Conservation (phyloP, 1,139 yeast genomes). For the Nakaseomyces nivariensis region DNA sequence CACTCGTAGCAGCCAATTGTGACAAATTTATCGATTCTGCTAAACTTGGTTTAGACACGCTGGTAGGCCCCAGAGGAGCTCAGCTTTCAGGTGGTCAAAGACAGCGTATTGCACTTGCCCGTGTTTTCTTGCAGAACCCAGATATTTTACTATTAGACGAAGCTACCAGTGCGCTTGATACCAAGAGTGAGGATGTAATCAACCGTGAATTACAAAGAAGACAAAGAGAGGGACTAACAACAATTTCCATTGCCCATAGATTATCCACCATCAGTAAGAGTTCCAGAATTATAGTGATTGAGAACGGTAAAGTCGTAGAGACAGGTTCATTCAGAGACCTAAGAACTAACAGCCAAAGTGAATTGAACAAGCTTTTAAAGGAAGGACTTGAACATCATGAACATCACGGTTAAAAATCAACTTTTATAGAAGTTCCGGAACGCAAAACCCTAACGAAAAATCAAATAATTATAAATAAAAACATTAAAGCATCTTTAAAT, state of each 20-base stretch:
- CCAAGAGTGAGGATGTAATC: slow-evolving; percentile 59
- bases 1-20: slow-evolving; percentile 53
- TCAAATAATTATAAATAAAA: no score
- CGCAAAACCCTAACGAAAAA: no score
- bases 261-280: slow-evolving; percentile 73
- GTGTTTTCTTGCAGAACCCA: slow-evolving; percentile 63
- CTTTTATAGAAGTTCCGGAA: not conserved
- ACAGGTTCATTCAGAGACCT: slow-evolving; percentile 61
- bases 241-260: slow-evolving; percentile 87
- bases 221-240: slow-evolving; percentile 65
- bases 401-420: not conserved
- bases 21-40: slow-evolving; percentile 54
- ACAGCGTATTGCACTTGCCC: slow-evolving; percentile 80
- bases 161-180: slow-evolving; percentile 72
- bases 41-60: slow-evolving; percentile 74
- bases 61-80: slow-evolving; percentile 80
- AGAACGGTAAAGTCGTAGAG: slow-evolving; percentile 65
- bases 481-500: no score
- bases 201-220: slow-evolving; percentile 54
- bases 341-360: slow-evolving; percentile 47
- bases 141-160: slow-evolving; percentile 61
- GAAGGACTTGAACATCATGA: slow-evolving; percentile 1
- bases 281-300: slow-evolving; percentile 62
- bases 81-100: slow-evolving; percentile 83
- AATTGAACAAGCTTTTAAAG: slow-evolving; percentile 31